Evolutionary conservation across 106 monocot species (phyloP).

Genomic region (Chionographis japonica): DNA sequence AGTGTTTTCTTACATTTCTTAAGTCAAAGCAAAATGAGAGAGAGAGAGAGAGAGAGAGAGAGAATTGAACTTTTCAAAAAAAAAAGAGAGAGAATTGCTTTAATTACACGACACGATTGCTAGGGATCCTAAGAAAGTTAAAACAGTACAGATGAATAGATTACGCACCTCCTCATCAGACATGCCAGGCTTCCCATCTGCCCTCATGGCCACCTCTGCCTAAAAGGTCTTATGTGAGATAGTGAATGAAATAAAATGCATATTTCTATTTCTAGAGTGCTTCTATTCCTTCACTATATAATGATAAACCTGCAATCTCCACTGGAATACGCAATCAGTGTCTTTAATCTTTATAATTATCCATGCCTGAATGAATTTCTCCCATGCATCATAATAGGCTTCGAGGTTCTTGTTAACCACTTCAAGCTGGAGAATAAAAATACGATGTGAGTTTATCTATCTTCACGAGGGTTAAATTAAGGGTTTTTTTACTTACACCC

Average conservation of each 20-base stretch:
- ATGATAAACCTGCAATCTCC: conserved; percentile 82
- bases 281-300: neutral
- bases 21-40: too few relatives aligned
- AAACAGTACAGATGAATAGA: neutral
- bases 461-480: too few relatives aligned
- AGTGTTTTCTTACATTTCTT: too few relatives aligned
- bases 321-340: conserved; percentile 80
- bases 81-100: too few relatives aligned
- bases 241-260: neutral
- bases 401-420: conserved; percentile 89
- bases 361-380: conserved; percentile 82
- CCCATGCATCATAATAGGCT: conserved; percentile 89
- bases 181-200: conserved; percentile 95
- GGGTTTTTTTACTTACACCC: too few relatives aligned
- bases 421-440: conserved; percentile 62
- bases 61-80: too few relatives aligned
- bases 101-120: too few relatives aligned
- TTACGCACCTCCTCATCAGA: conserved; percentile 78
- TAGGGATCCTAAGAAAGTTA: too few relatives aligned
- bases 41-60: too few relatives aligned
- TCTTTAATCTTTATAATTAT: conserved; percentile 90
- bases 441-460: neutral
- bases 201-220: conserved; percentile 97
- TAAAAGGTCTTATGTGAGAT: conserved; percentile 24
- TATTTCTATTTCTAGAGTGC: neutral